These are phyloP conservation scores for Austroboletus olivaceoglutinosus DNA, from an alignment of 1,284 basidiomycete species.

Conservation along the genomic window DNA sequence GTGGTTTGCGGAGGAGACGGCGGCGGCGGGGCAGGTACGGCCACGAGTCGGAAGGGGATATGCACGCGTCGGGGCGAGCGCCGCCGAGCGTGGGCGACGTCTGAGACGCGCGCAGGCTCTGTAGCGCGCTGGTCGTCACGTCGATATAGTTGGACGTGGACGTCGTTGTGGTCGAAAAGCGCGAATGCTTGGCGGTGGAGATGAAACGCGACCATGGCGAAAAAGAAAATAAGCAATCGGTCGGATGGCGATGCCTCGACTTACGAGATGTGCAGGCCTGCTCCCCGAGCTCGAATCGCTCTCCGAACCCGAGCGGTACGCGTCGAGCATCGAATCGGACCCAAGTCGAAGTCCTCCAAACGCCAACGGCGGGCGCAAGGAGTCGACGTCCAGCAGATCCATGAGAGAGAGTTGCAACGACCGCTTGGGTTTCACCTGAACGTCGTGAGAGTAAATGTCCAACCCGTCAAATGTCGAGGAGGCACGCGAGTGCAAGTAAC, in stretches of 20 bases:
- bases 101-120: conserved; percentile 7
- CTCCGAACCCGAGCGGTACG: conserved; percentile 10
- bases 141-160: conserved; percentile 49
- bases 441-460: conserved; percentile 30
- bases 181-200: conserved; percentile 38
- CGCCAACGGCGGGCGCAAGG: conserved; percentile 16
- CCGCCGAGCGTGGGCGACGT: conserved; percentile 4
- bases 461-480: conserved; percentile 39
- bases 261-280: conserved; percentile 17
- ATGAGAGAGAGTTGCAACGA: conserved; percentile 24
- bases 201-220: not conserved
- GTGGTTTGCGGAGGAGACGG: conserved; percentile 28
- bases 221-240: not conserved
- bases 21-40: conserved; percentile 25
- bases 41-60: conserved; percentile 20
- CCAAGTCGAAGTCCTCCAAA: conserved; percentile 17
- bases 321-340: conserved; percentile 25
- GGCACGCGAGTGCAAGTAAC: conserved; percentile 21
- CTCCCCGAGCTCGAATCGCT: conserved; percentile 3
- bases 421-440: conserved; percentile 12
- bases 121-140: conserved; percentile 15
- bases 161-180: conserved; percentile 51
- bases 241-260: conserved; percentile 2
- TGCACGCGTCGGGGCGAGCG: conserved; percentile 1
- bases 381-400: conserved; percentile 27